Conservation (phyloP, 2,329 filamentous ascomycete species). For the Parascedosporium putredinis region DNA sequence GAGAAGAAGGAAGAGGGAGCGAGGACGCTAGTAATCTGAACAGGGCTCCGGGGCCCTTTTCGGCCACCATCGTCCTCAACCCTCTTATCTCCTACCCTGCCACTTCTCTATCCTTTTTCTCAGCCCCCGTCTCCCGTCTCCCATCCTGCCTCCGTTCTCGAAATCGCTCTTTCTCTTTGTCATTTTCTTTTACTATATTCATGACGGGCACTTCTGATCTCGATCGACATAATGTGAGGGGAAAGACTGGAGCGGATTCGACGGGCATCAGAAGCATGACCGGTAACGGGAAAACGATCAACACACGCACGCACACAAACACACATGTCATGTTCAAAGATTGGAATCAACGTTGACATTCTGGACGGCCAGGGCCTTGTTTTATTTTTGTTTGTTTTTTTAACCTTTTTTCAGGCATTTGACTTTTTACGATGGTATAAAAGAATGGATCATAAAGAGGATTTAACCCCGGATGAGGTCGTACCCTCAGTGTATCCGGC, state of each 20-base stretch:
- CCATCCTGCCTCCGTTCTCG: not conserved
- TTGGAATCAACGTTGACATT: not conserved
- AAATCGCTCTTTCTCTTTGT: not conserved
- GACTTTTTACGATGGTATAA: not conserved
- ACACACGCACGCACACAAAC: not conserved
- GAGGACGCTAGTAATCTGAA: too few species aligned
- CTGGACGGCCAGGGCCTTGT: not conserved
- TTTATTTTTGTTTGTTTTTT: not conserved
- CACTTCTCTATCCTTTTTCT: too few species aligned
- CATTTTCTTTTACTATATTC: constrained; percentile 5
- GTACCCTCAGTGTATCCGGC: too few species aligned
- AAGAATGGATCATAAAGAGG: constrained; percentile 1
- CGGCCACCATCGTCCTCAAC: too few species aligned
- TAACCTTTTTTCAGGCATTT: not conserved
- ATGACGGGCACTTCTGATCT: not conserved
- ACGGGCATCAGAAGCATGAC: not conserved
- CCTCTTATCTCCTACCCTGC: too few species aligned
- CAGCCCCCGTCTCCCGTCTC: not conserved
- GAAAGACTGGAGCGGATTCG: constrained; percentile 1
- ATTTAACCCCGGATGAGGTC: too few species aligned
- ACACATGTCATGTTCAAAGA: not conserved
- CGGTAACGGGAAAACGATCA: constrained; percentile 3
- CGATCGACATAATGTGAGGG: not conserved
- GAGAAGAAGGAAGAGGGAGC: not conserved
- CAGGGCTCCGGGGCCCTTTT: too few species aligned